phyloP scores from a whole-genome alignment of 768 basidiomycete species.

The Coprinopsis marcescibilis region DNA sequence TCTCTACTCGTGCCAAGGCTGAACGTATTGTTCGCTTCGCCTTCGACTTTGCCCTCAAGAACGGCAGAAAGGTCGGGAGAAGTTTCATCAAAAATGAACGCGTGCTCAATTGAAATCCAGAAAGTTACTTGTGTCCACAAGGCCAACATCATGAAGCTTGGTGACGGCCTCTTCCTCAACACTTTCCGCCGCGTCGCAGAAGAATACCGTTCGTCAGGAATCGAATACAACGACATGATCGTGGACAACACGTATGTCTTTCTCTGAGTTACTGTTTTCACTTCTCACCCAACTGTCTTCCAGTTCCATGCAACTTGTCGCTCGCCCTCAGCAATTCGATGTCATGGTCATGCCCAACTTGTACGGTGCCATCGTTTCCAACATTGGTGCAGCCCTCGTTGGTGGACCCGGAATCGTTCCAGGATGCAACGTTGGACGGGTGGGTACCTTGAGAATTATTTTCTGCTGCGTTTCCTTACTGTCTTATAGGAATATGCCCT shows the following conservation, averaged over 20 bases:
- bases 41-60: slow-evolving; percentile 98
- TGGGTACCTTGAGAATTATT: slow-evolving; percentile 25
- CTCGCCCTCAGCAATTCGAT: slow-evolving; percentile 93
- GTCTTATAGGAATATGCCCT: slow-evolving; percentile 81
- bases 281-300: slow-evolving; percentile 2
- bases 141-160: slow-evolving; percentile 99
- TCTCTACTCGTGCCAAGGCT: slow-evolving; percentile 90
- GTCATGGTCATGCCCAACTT: slow-evolving; percentile 99
- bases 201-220: slow-evolving; percentile 91
- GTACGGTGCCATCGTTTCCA: slow-evolving; percentile 96
- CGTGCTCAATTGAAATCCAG: slow-evolving; percentile 32
- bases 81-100: not conserved
- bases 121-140: slow-evolving; percentile 99
- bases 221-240: slow-evolving; percentile 96
- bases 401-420: slow-evolving; percentile 98
- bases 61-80: slow-evolving; percentile 80
- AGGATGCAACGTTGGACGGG: slow-evolving; percentile 95
- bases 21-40: slow-evolving; percentile 97
- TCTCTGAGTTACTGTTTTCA: slow-evolving; percentile 2
- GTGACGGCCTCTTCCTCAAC: slow-evolving; percentile 97
- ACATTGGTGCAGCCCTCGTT: slow-evolving; percentile 97
- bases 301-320: slow-evolving; percentile 98
- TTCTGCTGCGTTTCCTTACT: slow-evolving; percentile 10
- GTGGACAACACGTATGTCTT: slow-evolving; percentile 88
- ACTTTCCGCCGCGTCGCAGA: slow-evolving; percentile 96